Evolutionary conservation across 2,329 filamentous ascomycete genomes (phyloP).

Genomic region (Microdochium bolleyi): DNA sequence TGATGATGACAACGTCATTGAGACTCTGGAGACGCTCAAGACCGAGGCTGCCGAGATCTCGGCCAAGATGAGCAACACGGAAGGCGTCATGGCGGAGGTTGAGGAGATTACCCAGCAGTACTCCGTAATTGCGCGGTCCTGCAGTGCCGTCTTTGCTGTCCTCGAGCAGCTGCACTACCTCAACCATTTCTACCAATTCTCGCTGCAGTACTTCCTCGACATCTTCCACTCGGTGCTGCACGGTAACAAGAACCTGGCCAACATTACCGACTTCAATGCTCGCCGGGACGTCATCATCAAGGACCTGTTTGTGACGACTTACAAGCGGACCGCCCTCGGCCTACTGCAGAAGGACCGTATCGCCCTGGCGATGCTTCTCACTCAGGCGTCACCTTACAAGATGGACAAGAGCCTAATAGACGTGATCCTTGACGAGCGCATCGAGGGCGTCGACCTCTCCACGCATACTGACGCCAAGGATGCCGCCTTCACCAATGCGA

Average conservation of each 20-base stretch:
- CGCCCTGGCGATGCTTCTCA: constrained; percentile 88
- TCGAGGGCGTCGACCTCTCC: constrained; percentile 73
- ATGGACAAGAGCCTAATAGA: constrained; percentile 92
- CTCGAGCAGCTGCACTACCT: constrained; percentile 95
- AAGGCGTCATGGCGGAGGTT: constrained; percentile 96
- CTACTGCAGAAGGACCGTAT: constrained; percentile 90
- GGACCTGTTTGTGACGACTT: constrained; percentile 85
- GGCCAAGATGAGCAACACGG: constrained; percentile 90
- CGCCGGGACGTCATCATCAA: constrained; percentile 86
- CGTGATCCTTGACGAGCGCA: constrained; percentile 68
- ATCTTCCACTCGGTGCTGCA: constrained; percentile 93
- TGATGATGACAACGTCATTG: constrained; percentile 96
- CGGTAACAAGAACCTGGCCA: constrained; percentile 64
- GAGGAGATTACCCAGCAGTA: constrained; percentile 94
- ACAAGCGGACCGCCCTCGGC: constrained; percentile 87
- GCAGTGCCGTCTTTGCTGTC: constrained; percentile 94
- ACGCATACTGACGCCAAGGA: constrained; percentile 56
- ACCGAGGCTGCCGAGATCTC: constrained; percentile 96
- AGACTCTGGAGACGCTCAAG: constrained; percentile 95
- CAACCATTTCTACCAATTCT: constrained; percentile 99
- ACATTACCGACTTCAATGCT: constrained; percentile 64
- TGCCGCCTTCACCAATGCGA: constrained; percentile 60
- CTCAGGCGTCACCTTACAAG: constrained; percentile 89
- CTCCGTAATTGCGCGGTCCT: constrained; percentile 84
- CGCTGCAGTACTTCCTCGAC: constrained; percentile 92